These are phyloP conservation scores for Boletus patriciae DNA, from an alignment of 768 basidiomycete genomes.

Conservation along the genomic window DNA sequence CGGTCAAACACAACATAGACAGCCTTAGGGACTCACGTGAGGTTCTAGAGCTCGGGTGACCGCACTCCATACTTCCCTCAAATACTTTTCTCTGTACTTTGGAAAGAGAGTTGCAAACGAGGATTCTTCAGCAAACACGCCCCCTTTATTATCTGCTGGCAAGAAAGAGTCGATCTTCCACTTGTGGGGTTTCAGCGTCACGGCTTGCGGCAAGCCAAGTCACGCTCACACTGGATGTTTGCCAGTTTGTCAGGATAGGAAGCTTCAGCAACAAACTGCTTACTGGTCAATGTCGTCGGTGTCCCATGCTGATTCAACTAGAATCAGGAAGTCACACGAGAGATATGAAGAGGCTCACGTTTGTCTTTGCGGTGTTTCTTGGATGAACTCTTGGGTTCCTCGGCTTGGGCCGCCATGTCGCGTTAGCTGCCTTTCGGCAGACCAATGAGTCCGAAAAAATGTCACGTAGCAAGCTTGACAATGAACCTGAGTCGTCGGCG, in stretches of 20 bases:
- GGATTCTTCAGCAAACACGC: constrained; percentile 90
- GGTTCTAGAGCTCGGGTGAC: constrained; percentile 82
- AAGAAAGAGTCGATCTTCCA: constrained; percentile 90
- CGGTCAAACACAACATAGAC: neutral
- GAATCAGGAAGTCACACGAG: constrained; percentile 10
- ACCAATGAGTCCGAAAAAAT: neutral
- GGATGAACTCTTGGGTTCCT: constrained; percentile 70
- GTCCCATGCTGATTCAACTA: constrained; percentile 78
- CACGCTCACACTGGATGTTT: constrained; percentile 44
- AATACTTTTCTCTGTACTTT: constrained; percentile 96
- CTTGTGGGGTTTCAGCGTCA: constrained; percentile 37
- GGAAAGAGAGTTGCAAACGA: constrained; percentile 98
- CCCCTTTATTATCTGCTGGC: constrained; percentile 72
- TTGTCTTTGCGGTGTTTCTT: constrained; percentile 93
- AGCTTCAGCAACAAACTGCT: constrained; percentile 37
- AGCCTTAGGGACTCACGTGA: constrained; percentile 51
- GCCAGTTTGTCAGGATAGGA: constrained; percentile 1
- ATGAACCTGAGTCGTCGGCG: too few relatives aligned
- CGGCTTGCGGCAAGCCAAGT: neutral
- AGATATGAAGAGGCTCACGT: constrained; percentile 54
- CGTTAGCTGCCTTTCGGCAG: too few relatives aligned
- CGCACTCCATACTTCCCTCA: constrained; percentile 92
- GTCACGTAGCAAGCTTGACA: too few relatives aligned
- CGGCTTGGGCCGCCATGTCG: constrained; percentile 26
- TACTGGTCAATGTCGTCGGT: constrained; percentile 99